phyloP scores from a whole-genome alignment of 306 rosid genomes.

The Gastrolobium villosum region DNA sequence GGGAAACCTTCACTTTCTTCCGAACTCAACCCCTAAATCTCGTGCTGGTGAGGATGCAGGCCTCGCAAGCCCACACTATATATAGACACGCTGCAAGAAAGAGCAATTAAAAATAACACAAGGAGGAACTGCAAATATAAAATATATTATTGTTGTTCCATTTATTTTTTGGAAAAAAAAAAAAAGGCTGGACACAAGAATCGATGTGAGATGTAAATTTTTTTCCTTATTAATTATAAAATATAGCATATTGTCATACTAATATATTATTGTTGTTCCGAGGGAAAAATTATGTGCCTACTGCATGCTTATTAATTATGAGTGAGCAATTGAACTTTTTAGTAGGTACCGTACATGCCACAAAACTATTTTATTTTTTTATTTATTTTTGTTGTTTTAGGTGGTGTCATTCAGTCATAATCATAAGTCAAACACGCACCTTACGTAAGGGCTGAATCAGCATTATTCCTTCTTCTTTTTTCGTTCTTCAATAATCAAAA shows the following conservation, averaged over 20 bases:
- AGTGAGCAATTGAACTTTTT: not conserved
- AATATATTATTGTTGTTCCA: not conserved
- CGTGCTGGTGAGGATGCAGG: conserved; percentile 45
- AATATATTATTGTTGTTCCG: conserved; percentile 5
- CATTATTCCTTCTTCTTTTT: conserved; percentile 9
- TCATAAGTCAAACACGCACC: not conserved
- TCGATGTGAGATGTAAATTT: too few species aligned
- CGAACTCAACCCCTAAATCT: conserved; percentile 11
- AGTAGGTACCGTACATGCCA: conserved; percentile 59
- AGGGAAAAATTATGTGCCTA: too few species aligned
- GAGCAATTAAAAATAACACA: not conserved
- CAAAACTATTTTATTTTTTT: not conserved
- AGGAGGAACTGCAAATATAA: not conserved
- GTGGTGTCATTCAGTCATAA: conserved; percentile 1
- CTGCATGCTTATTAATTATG: too few species aligned
- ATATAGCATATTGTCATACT: too few species aligned
- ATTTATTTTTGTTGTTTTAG: not conserved
- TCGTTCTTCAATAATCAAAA: not conserved
- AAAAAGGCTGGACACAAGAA: too few species aligned
- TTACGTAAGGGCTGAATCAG: not conserved
- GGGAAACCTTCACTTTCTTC: conserved; percentile 42
- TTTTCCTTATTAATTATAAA: too few species aligned
- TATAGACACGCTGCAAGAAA: conserved; percentile 34
- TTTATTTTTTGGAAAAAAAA: too few species aligned
- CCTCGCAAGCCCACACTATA: conserved; percentile 23